Percentiles rank a stretch among this genome's conserved stretches.
These are phyloP conservation scores for Eutrema yunnanense DNA, from an alignment of 345 rosid species.

Conservation along the genomic window DNA sequence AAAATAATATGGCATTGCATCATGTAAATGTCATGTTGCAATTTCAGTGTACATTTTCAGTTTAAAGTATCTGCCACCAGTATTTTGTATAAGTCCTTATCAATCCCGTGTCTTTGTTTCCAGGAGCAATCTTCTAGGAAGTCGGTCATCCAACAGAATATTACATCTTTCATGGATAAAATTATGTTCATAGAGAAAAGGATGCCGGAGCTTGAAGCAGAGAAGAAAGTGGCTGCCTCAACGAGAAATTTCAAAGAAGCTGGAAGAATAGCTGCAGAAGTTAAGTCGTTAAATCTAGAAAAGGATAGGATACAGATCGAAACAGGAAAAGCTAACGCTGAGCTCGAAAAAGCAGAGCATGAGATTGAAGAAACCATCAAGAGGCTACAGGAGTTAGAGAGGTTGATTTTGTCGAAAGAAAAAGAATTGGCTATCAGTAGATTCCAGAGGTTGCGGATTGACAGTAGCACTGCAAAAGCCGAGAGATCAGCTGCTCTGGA, in stretches of 20 bases:
- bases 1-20: not conserved
- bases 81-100: not conserved
- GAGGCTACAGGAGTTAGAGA: conserved; percentile 58
- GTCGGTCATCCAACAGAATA: conserved; percentile 73
- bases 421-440: conserved; percentile 68
- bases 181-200: conserved; percentile 66
- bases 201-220: conserved; percentile 79
- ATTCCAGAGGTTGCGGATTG: conserved; percentile 59
- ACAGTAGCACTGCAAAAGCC: conserved; percentile 59
- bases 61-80: not conserved
- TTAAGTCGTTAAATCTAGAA: conserved; percentile 66
- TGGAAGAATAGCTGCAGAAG: conserved; percentile 82
- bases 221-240: conserved; percentile 83
- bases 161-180: conserved; percentile 67
- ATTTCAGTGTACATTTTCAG: not conserved
- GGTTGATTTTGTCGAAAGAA: conserved; percentile 54
- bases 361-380: conserved; percentile 52
- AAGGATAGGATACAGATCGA: conserved; percentile 54
- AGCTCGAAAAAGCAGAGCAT: conserved; percentile 53
- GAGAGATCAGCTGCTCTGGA: conserved; percentile 79
- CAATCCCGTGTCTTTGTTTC: conserved; percentile 6
- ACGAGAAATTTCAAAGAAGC: conserved; percentile 95
- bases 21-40: not conserved
- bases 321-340: conserved; percentile 43
- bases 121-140: conserved; percentile 74